Percentiles rank a stretch among this genome's conserved stretches.
These are phyloP conservation scores for Scorias spongiosa DNA, from an alignment of 2,329 filamentous ascomycete genomes.

Conservation along the genomic window DNA sequence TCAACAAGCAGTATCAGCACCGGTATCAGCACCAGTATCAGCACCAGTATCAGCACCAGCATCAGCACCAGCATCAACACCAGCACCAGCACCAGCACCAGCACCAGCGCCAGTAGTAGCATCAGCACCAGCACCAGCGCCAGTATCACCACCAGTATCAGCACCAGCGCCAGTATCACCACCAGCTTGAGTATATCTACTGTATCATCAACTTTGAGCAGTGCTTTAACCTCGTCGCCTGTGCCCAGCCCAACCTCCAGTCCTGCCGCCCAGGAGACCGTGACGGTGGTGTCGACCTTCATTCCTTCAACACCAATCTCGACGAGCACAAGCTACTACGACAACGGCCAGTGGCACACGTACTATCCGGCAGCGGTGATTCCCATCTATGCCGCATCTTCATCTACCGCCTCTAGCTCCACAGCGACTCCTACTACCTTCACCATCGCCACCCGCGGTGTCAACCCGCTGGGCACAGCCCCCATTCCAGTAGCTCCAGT, in stretches of 20 bases:
- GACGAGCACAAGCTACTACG: conserved; percentile 23
- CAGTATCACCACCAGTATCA: not conserved
- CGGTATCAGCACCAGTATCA: conserved; percentile 1
- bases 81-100: conserved; percentile 1
- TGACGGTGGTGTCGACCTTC: conserved; percentile 3
- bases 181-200: not conserved
- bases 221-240: not conserved
- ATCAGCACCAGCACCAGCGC: not conserved
- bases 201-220: not conserved
- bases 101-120: conserved; percentile 3
- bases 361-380: conserved; percentile 17
- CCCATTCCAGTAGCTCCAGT: conserved; percentile 1
- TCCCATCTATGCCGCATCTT: conserved; percentile 13
- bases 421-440: not conserved
- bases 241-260: not conserved
- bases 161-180: not conserved
- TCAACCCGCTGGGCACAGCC: not conserved
- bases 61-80: not conserved
- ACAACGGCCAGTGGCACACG: conserved; percentile 32
- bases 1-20: conserved; percentile 1
- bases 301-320: conserved; percentile 5
- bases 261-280: not conserved
- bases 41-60: conserved; percentile 2
- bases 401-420: conserved; percentile 1
- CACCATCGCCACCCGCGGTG: not conserved